These are phyloP conservation scores for Lichtheimia corymbifera DNA, from an alignment of 371 early-diverging fungal genomes.

Conservation along the genomic window DNA sequence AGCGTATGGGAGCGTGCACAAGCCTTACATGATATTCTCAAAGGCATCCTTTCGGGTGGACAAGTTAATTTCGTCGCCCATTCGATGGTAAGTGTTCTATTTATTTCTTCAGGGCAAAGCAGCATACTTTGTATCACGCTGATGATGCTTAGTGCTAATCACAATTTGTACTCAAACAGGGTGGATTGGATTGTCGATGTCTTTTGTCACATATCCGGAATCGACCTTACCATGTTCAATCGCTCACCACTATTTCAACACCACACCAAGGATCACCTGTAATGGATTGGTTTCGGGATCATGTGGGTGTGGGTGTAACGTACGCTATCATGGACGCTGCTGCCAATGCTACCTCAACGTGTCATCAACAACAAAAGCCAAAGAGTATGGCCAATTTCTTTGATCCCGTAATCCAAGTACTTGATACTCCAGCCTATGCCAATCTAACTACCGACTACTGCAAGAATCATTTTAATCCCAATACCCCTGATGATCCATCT, in stretches of 20 bases:
- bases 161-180: conserved; percentile 32
- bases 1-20: conserved; percentile 80
- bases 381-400: conserved; percentile 4
- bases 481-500: conserved; percentile 75
- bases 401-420: conserved; percentile 36
- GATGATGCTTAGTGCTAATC: too few species aligned
- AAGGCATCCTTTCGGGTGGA: conserved; percentile 50
- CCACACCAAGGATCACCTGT: conserved; percentile 91
- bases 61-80: conserved; percentile 86
- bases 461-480: conserved; percentile 78
- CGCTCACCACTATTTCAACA: conserved; percentile 86
- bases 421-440: conserved; percentile 89
- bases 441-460: conserved; percentile 88
- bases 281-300: conserved; percentile 90
- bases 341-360: background rate
- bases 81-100: conserved; percentile 73
- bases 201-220: conserved; percentile 76
- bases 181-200: conserved; percentile 88
- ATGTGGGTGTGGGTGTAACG: conserved; percentile 59
- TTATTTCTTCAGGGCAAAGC: background rate
- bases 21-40: conserved; percentile 70
- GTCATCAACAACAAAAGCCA: conserved; percentile 10
- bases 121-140: background rate
- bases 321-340: conserved; percentile 21
- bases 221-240: conserved; percentile 62